phyloP scores from a whole-genome alignment of 257 asterid genomes.

The Echites panduratus region DNA sequence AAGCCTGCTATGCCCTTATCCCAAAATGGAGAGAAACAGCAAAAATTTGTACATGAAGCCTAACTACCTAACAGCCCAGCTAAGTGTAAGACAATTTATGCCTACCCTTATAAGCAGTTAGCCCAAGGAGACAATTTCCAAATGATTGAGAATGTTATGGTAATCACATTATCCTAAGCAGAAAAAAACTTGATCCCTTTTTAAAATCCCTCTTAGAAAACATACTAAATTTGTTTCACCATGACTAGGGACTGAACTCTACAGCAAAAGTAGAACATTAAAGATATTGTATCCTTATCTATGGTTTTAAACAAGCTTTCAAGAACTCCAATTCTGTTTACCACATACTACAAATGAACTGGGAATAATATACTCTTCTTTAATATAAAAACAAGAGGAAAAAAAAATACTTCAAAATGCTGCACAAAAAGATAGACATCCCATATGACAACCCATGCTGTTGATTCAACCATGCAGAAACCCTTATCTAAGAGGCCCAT shows the following conservation, averaged over 20 bases:
- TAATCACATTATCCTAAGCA: not conserved
- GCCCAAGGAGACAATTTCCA: not conserved
- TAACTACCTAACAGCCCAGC: not conserved
- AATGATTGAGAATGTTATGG: not conserved
- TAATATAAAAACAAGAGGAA: constrained; percentile 12
- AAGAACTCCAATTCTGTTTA: not conserved
- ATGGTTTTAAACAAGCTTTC: constrained; percentile 2
- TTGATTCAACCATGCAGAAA: constrained; percentile 37
- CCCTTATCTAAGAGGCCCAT: constrained; percentile 41
- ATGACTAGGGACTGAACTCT: not conserved
- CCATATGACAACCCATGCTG: constrained; percentile 84
- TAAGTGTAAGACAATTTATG: not conserved
- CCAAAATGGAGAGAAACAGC: constrained; percentile 11
- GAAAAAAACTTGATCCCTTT: not conserved
- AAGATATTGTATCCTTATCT: not conserved
- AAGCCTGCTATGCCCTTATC: constrained; percentile 19
- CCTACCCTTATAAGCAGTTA: not conserved
- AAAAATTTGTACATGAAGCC: not conserved
- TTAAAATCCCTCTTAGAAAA: not conserved
- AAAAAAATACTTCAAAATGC: constrained; percentile 10
- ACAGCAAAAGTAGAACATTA: not conserved
- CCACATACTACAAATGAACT: constrained; percentile 15
- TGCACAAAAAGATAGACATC: constrained; percentile 36
- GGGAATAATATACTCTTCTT: constrained; percentile 18
- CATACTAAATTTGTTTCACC: not conserved